Evolutionary conservation across 768 basidiomycete species (phyloP).

Genomic region (Gloeostereum incarnatum): DNA sequence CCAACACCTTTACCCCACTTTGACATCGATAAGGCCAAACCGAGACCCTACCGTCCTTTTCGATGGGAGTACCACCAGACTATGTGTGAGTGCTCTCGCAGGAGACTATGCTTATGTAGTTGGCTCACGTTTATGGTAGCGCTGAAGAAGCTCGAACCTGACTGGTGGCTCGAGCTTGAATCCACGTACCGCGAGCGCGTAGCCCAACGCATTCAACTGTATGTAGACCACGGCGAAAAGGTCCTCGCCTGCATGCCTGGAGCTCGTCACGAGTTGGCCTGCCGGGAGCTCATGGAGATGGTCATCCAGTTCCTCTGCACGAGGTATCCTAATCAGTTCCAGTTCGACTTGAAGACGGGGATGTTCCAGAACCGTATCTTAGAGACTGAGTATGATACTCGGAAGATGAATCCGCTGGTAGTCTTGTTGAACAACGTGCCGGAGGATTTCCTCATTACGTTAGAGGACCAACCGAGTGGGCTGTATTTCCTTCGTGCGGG

Average conservation of each 20-base stretch:
- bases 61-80: constrained; percentile 48
- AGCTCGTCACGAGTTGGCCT: constrained; percentile 36
- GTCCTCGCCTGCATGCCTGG: constrained; percentile 39
- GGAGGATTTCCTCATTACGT: constrained; percentile 39
- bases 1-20: constrained; percentile 33
- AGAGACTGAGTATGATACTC: constrained; percentile 17
- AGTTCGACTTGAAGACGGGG: constrained; percentile 21
- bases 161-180: constrained; percentile 51
- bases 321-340: constrained; percentile 48
- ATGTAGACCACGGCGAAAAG: constrained; percentile 24
- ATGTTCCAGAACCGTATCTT: constrained; percentile 36
- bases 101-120: background rate
- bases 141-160: constrained; percentile 37
- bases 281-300: constrained; percentile 45
- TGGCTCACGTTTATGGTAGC: constrained; percentile 17
- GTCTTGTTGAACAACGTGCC: constrained; percentile 43
- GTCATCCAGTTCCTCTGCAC: constrained; percentile 46
- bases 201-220: constrained; percentile 28
- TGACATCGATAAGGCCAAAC: constrained; percentile 28
- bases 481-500: constrained; percentile 35
- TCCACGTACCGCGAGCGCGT: constrained; percentile 37
- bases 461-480: constrained; percentile 30
- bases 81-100: constrained; percentile 32
- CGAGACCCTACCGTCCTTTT: constrained; percentile 47
- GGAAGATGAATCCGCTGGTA: constrained; percentile 22